phyloP scores from a whole-genome alignment of 148 eudicot species.

The Drosera capensis region DNA sequence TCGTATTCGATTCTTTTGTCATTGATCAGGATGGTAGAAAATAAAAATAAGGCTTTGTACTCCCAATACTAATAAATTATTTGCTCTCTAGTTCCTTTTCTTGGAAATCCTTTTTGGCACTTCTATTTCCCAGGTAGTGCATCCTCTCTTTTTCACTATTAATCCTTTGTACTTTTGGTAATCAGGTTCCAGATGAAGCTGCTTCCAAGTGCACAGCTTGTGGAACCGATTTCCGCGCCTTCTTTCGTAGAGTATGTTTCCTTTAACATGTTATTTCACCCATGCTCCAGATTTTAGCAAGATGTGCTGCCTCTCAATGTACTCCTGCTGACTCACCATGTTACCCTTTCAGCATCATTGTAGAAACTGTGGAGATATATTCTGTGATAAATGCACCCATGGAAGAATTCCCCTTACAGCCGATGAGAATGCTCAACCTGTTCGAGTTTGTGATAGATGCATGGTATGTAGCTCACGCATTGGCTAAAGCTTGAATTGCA shows the following conservation, averaged over 20 bases:
- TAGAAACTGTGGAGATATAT: slow-evolving; percentile 75
- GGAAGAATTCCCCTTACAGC: slow-evolving; percentile 65
- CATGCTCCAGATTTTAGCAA: background rate
- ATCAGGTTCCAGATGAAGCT: slow-evolving; percentile 88
- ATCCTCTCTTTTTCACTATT: background rate
- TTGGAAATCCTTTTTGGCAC: background rate
- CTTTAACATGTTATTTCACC: background rate
- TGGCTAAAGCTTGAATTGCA: background rate
- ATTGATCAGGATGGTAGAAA: no score
- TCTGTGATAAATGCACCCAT: slow-evolving; percentile 76
- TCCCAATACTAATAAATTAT: no score
- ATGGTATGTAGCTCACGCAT: slow-evolving; percentile 22
- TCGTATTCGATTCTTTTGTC: no score
- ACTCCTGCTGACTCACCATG: slow-evolving; percentile 6
- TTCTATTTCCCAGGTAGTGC: background rate
- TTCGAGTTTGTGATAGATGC: slow-evolving; percentile 82
- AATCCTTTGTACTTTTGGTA: background rate
- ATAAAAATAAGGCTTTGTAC: no score
- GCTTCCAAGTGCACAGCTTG: slow-evolving; percentile 72
- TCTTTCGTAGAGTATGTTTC: slow-evolving; percentile 51
- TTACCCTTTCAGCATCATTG: slow-evolving; percentile 50
- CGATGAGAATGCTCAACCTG: slow-evolving; percentile 58
- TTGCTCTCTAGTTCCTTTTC: background rate
- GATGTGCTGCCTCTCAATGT: background rate
- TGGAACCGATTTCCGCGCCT: slow-evolving; percentile 59